A percentile compares a stretch with the other conserved stretches of the same genome.
Conservation (phyloP, 345 rosid genomes). For the Draba incana region DNA sequence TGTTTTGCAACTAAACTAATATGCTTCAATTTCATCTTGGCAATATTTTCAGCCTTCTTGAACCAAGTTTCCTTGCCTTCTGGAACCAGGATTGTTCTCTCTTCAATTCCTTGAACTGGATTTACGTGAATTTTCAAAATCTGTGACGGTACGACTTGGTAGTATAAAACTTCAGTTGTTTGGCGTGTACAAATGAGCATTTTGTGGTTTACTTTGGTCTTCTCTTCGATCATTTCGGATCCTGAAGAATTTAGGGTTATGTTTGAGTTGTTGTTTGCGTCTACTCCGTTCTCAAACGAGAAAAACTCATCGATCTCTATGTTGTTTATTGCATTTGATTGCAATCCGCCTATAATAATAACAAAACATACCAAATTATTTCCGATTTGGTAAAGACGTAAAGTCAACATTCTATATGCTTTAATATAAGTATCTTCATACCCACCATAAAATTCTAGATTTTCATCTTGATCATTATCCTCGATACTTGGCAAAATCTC, state of each 20-base stretch:
- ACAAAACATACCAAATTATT: neutral
- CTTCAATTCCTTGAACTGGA: constrained; percentile 33
- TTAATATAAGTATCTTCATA: constrained; percentile 5
- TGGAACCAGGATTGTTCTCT: constrained; percentile 26
- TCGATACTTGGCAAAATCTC: constrained; percentile 62
- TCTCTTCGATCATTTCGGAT: constrained; percentile 55
- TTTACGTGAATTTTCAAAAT: constrained; percentile 65
- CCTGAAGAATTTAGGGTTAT: constrained; percentile 50
- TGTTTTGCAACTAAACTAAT: constrained; percentile 37
- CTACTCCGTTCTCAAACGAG: constrained; percentile 46
- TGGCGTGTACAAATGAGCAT: constrained; percentile 77
- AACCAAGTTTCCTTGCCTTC: constrained; percentile 36
- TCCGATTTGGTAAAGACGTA: neutral
- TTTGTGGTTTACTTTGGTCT: constrained; percentile 62
- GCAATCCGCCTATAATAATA: constrained; percentile 45
- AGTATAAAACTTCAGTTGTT: constrained; percentile 69
- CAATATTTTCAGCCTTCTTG: constrained; percentile 31
- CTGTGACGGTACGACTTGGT: constrained; percentile 76
- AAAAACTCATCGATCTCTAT: constrained; percentile 58
- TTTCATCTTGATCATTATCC: constrained; percentile 36
- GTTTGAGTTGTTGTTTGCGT: constrained; percentile 42
- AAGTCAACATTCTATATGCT: neutral
- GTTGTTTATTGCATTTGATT: constrained; percentile 27
- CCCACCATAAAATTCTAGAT: constrained; percentile 55
- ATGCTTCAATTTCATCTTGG: constrained; percentile 31